These are phyloP conservation scores for Parastagonospora nodorum DNA, from an alignment of 2,329 filamentous ascomycete genomes.

Conservation along the genomic window DNA sequence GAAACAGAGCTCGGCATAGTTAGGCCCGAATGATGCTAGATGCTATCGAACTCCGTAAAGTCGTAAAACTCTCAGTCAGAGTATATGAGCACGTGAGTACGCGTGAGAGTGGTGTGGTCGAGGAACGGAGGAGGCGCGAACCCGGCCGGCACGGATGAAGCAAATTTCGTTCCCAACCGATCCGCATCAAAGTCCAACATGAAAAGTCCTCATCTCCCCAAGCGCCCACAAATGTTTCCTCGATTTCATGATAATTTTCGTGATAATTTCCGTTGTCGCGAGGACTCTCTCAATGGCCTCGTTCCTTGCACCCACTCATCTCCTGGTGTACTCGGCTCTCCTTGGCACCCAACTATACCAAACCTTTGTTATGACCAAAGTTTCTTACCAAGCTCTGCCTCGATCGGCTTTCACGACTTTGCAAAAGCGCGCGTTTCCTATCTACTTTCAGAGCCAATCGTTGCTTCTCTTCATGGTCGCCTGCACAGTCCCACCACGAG, in stretches of 20 bases:
- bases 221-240: background rate
- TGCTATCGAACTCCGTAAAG: no score
- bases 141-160: no score
- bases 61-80: no score
- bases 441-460: constrained; percentile 48
- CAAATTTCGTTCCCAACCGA: no score
- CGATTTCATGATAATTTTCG: background rate
- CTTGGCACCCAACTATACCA: constrained; percentile 49
- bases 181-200: no score
- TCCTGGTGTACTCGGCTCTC: constrained; percentile 48
- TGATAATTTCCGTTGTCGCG: background rate
- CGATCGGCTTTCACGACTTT: constrained; percentile 46
- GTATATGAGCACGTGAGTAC: no score
- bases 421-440: constrained; percentile 48
- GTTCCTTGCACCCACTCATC: constrained; percentile 38
- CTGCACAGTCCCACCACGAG: constrained; percentile 41
- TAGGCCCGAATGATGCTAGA: no score
- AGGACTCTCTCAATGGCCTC: constrained; percentile 7
- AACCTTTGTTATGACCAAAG: constrained; percentile 49
- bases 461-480: constrained; percentile 42
- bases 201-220: background rate
- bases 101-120: no score
- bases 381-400: constrained; percentile 44
- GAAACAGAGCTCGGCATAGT: no score
- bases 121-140: no score